These are phyloP conservation scores for Corylus americana DNA, from an alignment of 306 rosid species.

Conservation along the genomic window DNA sequence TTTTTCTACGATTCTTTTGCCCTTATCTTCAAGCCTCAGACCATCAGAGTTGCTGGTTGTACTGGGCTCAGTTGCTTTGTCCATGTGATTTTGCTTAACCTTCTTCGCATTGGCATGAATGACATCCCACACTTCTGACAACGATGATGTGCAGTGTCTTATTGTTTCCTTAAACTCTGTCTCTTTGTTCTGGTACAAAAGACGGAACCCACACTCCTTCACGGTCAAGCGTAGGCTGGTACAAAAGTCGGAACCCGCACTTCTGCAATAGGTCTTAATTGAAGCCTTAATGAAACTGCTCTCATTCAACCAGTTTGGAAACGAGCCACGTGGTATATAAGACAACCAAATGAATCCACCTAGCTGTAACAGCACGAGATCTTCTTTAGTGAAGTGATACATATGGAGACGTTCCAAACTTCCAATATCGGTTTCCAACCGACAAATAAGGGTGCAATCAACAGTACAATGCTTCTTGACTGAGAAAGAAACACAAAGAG, in stretches of 20 bases:
- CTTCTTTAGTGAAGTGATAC: conserved; percentile 1
- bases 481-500: conserved; percentile 19
- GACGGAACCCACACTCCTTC: conserved; percentile 8
- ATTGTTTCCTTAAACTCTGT: conserved; percentile 1
- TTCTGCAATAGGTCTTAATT: conserved; percentile 12
- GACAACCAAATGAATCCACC: conserved; percentile 33
- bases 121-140: too few species aligned
- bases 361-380: conserved; percentile 5
- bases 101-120: neutral
- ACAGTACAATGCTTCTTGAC: neutral
- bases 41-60: too few species aligned
- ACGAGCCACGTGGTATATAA: conserved; percentile 22
- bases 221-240: neutral
- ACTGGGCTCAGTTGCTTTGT: too few species aligned
- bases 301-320: neutral
- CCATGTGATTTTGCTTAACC: too few species aligned
- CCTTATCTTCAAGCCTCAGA: too few species aligned
- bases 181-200: conserved; percentile 1
- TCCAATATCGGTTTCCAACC: neutral
- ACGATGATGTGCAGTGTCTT: neutral
- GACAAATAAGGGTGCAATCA: conserved; percentile 17
- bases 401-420: neutral
- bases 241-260: conserved; percentile 14
- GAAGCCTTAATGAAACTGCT: conserved; percentile 7
- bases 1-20: too few species aligned